Base-by-base conservation (phyloP, 768 basidiomycete species). In the Leccinum subgranulosum region DNA sequence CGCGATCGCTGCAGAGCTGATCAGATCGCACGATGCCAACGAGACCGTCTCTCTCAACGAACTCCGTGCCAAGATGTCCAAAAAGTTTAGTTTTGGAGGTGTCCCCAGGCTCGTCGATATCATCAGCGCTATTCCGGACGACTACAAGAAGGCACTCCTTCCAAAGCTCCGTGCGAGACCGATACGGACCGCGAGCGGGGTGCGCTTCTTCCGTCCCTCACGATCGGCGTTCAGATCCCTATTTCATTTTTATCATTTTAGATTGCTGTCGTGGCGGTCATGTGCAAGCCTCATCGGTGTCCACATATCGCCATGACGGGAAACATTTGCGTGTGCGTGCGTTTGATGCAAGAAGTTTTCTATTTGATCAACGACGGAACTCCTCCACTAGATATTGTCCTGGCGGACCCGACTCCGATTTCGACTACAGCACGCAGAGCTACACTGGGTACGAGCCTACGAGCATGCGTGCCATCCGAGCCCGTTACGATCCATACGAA, bases 261-360 rank as follows among this genome's bases (percentile, higher is more conserved):
- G 94, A 95, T 98, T 57, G 97, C 96, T 15, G 96, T 98, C 23
- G 97, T 99, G 14, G 97, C 97, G 9, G 96, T 99, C n/a, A 99
- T 99, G 97, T 96, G 94, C 78, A 99, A 98, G 69, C 97, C 97
- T 2, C 97, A 99, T 79, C 84, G 97, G 54, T 99, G 97, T 79
- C 97, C 97, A 4, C 97, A 99, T 76, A 98, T 99, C 55, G 97
- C 97, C 8, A 97, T 99, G 93, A 99, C 97, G 0, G 97, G 97
- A 28, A 99, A 99, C 67, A 98, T 99, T 56, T 99, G 97, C 75
- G 97, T 99, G 88, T 96, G 73, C 62, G 89, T 76, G 25, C 34
- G 27, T 8, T 41, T 1, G 39, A 23, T 43, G 41, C 17, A 14
- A 33, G 1, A 27, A 12, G 4, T 49, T 52, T 1, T 51, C 1